These are phyloP conservation scores for Pseudopyrenochaeta lycopersici DNA, from an alignment of 2,329 filamentous ascomycete genomes.

Conservation along the genomic window DNA sequence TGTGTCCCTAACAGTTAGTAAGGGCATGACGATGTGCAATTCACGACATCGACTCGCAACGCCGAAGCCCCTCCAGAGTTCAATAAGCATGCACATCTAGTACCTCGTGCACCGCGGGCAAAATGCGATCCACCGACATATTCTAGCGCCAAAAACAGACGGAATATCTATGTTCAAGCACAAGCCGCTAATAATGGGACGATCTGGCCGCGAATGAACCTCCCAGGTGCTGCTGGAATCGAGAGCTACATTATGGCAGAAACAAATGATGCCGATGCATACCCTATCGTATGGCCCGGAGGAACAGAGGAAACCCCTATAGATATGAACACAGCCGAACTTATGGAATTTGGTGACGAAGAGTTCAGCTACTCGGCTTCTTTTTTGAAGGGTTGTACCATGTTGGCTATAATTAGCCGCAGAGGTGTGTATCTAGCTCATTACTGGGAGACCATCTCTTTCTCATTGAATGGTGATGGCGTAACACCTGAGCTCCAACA, in stretches of 20 bases:
- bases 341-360: neutral
- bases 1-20: neutral
- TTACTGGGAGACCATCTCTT: constrained; percentile 9
- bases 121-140: neutral
- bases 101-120: neutral
- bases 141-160: neutral
- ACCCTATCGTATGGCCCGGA: neutral
- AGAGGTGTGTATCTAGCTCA: constrained; percentile 8
- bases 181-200: neutral
- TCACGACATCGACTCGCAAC: neutral
- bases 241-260: constrained; percentile 1
- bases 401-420: constrained; percentile 10
- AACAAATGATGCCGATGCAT: neutral
- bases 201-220: neutral
- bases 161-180: neutral
- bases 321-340: constrained; percentile 5
- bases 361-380: neutral
- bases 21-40: neutral
- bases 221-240: neutral
- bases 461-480: neutral
- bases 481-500: neutral
- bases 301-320: neutral
- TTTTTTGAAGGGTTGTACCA: constrained; percentile 4
- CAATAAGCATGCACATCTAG: neutral
- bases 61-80: neutral